Conservation (phyloP, 768 basidiomycete genomes). For the Podaxis sp. region DNA sequence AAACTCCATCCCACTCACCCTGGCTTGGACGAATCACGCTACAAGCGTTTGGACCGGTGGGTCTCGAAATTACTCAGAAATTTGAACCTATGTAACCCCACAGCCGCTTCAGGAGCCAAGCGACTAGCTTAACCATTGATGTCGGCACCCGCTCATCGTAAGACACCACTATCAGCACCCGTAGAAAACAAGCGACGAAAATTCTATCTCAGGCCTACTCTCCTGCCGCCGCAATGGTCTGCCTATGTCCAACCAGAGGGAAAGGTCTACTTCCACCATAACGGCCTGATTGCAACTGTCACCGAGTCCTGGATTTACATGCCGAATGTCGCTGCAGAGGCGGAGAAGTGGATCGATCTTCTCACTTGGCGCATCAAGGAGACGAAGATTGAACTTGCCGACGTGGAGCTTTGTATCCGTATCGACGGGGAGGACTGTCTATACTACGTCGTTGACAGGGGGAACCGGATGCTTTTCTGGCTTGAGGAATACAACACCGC, state of each 20-base stretch:
- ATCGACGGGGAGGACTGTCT: slow-evolving; percentile 43
- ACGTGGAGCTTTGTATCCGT: slow-evolving; percentile 55
- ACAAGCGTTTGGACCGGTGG: not conserved
- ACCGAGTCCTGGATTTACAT: slow-evolving; percentile 56
- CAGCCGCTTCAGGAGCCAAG: not conserved
- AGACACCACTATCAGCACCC: not conserved
- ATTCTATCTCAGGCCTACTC: slow-evolving; percentile 33
- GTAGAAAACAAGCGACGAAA: no score
- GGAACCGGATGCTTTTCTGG: slow-evolving; percentile 52
- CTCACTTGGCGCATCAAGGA: slow-evolving; percentile 32
- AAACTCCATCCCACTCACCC: not conserved
- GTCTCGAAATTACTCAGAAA: not conserved
- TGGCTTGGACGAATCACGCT: not conserved
- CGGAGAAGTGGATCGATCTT: slow-evolving; percentile 35
- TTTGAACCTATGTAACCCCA: no score
- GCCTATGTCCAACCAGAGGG: slow-evolving; percentile 59
- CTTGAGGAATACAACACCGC: slow-evolving; percentile 44
- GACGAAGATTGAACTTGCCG: slow-evolving; percentile 33
- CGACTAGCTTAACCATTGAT: not conserved
- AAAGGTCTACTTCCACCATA: slow-evolving; percentile 49
- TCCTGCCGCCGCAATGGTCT: slow-evolving; percentile 52
- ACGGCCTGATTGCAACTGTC: slow-evolving; percentile 38
- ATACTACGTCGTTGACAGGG: slow-evolving; percentile 60
- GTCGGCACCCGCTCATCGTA: not conserved
- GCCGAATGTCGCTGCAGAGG: slow-evolving; percentile 30